These are phyloP conservation scores for Paramecium caudatum DNA, from an alignment of 73 alveolate genomes.

Conservation along the genomic window DNA sequence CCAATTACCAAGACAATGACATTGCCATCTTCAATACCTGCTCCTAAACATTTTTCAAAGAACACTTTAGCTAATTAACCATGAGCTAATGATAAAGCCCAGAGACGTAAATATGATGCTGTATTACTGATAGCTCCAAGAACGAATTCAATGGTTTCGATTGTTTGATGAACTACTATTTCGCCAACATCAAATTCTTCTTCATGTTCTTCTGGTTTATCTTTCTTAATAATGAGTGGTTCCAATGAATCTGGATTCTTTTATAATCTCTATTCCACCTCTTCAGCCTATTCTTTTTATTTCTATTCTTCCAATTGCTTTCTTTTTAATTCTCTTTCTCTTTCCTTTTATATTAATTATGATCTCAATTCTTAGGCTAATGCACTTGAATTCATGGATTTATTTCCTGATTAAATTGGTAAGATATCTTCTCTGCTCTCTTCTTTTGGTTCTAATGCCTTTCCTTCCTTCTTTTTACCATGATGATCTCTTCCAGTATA, in stretches of 20 bases:
- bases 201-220: conserved; percentile 50
- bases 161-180: conserved; percentile 93
- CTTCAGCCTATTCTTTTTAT: conserved; percentile 70
- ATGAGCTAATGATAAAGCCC: conserved; percentile 99
- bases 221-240: not conserved
- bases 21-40: conserved; percentile 84
- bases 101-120: conserved; percentile 98
- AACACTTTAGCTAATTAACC: conserved; percentile 97
- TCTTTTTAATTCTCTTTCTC: conserved; percentile 58
- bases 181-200: conserved; percentile 88
- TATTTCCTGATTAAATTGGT: conserved; percentile 67
- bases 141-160: conserved; percentile 98
- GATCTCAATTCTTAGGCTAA: conserved; percentile 79
- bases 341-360: conserved; percentile 68
- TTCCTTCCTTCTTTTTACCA: conserved; percentile 60
- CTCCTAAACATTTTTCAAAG: conserved; percentile 93
- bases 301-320: conserved; percentile 70
- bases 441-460: conserved; percentile 69
- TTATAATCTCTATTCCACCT: too few species aligned
- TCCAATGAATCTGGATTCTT: conserved; percentile 18
- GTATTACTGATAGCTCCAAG: conserved; percentile 96
- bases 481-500: conserved; percentile 70
- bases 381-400: conserved; percentile 70
- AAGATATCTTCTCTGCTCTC: conserved; percentile 63
- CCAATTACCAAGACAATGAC: conserved; percentile 86